Evolutionary conservation across 2,329 filamentous ascomycete genomes (phyloP).

Genomic region (Teratosphaeria gauchensis): DNA sequence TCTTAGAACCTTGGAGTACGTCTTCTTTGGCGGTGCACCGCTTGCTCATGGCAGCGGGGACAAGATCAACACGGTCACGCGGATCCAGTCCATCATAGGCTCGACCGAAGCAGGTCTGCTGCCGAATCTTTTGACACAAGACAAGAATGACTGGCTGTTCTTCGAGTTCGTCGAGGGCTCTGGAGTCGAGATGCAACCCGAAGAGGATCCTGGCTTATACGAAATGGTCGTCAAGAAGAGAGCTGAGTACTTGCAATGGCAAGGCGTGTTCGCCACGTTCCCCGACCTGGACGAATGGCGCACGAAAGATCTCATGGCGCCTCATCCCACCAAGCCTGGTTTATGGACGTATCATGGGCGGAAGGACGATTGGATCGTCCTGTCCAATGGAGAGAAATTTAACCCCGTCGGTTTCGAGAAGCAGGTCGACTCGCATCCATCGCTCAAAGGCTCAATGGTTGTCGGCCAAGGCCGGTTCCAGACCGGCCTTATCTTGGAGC

Average conservation of each 20-base stretch:
- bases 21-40: constrained; percentile 4
- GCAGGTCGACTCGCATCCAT: constrained; percentile 8
- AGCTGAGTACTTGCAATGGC: background rate
- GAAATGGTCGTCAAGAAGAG: constrained; percentile 4
- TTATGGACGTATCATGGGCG: constrained; percentile 18
- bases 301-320: constrained; percentile 19
- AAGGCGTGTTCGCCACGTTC: constrained; percentile 12
- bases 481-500: constrained; percentile 23
- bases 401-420: constrained; percentile 13
- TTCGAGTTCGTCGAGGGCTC: constrained; percentile 1
- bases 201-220: constrained; percentile 1
- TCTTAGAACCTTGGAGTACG: background rate
- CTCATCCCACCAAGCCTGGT: constrained; percentile 17
- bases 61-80: background rate
- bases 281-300: constrained; percentile 21
- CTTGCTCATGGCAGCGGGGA: constrained; percentile 1
- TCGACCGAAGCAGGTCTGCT: constrained; percentile 3
- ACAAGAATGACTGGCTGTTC: constrained; percentile 3
- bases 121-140: background rate
- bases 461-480: constrained; percentile 23
- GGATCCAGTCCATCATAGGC: background rate
- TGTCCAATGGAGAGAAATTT: constrained; percentile 23
- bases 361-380: constrained; percentile 20
- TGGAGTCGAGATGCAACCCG: constrained; percentile 1
- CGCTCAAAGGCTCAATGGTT: constrained; percentile 22